A percentile compares a stretch with the other conserved stretches of the same genome.
Evolutionary conservation across 2,329 filamentous ascomycete genomes (phyloP).

Genomic region (Ascochyta clinopodiicola): DNA sequence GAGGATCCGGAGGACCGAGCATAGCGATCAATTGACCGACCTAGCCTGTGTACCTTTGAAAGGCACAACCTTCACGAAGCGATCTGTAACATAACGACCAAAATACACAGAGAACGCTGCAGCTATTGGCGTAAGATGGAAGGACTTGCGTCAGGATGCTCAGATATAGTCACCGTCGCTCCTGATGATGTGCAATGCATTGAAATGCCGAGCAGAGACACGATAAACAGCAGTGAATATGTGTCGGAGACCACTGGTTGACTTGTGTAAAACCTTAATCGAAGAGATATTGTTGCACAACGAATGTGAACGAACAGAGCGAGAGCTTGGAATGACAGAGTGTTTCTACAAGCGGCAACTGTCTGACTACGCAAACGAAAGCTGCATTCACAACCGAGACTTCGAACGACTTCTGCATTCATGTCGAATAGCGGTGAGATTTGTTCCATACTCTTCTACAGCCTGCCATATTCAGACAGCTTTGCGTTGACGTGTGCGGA

Average conservation of each 20-base stretch:
- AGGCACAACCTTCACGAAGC: too few relatives aligned
- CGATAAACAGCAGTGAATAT: neutral
- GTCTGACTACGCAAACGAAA: neutral
- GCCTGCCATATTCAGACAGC: constrained; percentile 5
- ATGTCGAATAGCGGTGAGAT: neutral
- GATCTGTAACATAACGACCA: too few relatives aligned
- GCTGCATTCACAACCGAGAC: too few relatives aligned
- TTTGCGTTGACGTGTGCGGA: neutral
- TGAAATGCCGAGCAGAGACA: too few relatives aligned
- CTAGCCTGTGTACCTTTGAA: too few relatives aligned
- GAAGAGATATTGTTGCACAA: neutral
- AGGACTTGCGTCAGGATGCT: too few relatives aligned
- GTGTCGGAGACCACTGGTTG: neutral
- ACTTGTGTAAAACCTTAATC: neutral
- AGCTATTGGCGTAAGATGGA: too few relatives aligned
- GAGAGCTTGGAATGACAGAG: neutral
- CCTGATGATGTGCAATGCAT: too few relatives aligned
- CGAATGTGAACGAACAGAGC: neutral
- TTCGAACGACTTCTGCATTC: neutral
- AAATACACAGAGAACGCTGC: too few relatives aligned
- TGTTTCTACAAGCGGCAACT: neutral
- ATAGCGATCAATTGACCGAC: too few relatives aligned
- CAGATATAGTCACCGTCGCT: too few relatives aligned
- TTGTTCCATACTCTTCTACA: constrained; percentile 10
- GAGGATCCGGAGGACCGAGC: too few relatives aligned